phyloP scores from a whole-genome alignment of 1,284 basidiomycete species.

The Trametes versicolor region DNA sequence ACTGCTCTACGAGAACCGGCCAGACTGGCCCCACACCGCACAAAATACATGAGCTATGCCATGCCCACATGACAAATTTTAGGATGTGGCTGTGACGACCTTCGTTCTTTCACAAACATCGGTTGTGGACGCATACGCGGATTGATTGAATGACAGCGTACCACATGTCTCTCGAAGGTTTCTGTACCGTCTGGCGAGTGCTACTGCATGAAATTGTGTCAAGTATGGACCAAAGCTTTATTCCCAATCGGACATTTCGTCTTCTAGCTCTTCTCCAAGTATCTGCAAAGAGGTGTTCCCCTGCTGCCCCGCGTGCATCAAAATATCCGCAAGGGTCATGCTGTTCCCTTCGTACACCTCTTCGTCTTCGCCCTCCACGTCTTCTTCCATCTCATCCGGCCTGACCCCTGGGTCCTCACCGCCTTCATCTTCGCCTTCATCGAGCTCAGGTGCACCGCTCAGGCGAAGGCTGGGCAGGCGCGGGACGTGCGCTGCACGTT shows the following conservation, averaged over 20 bases:
- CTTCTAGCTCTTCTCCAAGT: conserved; percentile 32
- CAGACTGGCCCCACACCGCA: conserved; percentile 39
- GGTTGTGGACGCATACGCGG: too few relatives aligned
- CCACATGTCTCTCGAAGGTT: too few relatives aligned
- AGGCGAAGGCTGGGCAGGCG: conserved; percentile 26
- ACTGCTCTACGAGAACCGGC: conserved; percentile 42
- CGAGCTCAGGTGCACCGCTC: conserved; percentile 17
- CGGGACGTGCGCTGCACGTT: conserved; percentile 24
- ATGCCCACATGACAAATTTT: conserved; percentile 34
- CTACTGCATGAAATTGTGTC: too few relatives aligned
- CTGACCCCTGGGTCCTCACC: background rate
- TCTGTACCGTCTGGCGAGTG: too few relatives aligned
- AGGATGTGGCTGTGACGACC: background rate
- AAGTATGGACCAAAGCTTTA: background rate
- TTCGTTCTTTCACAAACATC: background rate
- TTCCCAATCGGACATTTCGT: conserved; percentile 39
- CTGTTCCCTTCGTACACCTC: conserved; percentile 39
- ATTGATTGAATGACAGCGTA: too few relatives aligned
- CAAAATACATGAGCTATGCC: conserved; percentile 52
- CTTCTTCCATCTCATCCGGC: background rate
- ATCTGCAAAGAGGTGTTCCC: conserved; percentile 30
- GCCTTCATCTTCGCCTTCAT: conserved; percentile 16
- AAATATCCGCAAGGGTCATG: conserved; percentile 39
- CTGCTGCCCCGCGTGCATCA: conserved; percentile 36
- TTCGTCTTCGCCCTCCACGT: conserved; percentile 20